Conservation (phyloP, 108 stramenopile species). For the Parmales sp. region DNA sequence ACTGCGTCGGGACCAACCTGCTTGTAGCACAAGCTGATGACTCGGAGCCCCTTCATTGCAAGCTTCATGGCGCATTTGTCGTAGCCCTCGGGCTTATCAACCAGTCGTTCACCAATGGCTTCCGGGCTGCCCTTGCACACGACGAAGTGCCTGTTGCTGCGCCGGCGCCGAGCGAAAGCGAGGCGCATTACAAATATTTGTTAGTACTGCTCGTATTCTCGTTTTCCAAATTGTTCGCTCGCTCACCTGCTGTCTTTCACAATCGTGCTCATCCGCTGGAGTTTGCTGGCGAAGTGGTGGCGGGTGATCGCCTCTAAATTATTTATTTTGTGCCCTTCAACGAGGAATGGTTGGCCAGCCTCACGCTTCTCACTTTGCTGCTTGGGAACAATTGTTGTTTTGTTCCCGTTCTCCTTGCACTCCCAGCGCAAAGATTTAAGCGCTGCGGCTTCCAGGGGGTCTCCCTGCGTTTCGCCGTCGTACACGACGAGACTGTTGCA, state of each 20-base stretch:
- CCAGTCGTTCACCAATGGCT: slow-evolving; percentile 67
- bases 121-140: slow-evolving; percentile 95
- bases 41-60: slow-evolving; percentile 70
- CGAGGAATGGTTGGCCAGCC: background rate
- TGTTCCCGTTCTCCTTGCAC: too few species aligned
- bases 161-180: too few species aligned
- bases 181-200: too few species aligned
- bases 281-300: slow-evolving; percentile 92
- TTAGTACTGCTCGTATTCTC: too few species aligned
- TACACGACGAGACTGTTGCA: slow-evolving; percentile 77
- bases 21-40: slow-evolving; percentile 84
- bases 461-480: slow-evolving; percentile 77
- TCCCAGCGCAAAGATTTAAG: slow-evolving; percentile 74
- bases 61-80: slow-evolving; percentile 46
- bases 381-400: too few species aligned
- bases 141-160: slow-evolving; percentile 41
- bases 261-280: slow-evolving; percentile 97
- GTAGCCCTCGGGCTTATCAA: slow-evolving; percentile 52
- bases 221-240: too few species aligned
- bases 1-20: slow-evolving; percentile 36
- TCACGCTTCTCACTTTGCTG: slow-evolving; percentile 36
- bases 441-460: slow-evolving; percentile 77
- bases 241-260: slow-evolving; percentile 42
- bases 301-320: slow-evolving; percentile 67
- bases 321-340: slow-evolving; percentile 18